Evolutionary conservation across 202 grass and related monocot genomes (phyloP).

Genomic region (Eragrostis tef): DNA sequence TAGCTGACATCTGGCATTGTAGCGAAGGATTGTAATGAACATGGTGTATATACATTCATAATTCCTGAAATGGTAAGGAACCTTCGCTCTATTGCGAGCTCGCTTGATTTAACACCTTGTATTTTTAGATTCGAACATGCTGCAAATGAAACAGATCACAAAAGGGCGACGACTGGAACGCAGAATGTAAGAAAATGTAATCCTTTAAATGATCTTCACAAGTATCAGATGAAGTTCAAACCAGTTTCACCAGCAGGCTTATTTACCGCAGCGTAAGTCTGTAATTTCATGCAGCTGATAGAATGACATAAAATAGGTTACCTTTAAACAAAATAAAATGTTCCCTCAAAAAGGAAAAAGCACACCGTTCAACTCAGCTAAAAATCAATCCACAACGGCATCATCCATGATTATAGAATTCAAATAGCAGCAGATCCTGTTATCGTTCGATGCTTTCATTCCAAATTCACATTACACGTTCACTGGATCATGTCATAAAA

Average conservation of each 20-base stretch:
- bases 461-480: not conserved
- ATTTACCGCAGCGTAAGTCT: no score
- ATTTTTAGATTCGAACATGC: not conserved
- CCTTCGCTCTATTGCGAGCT: not conserved
- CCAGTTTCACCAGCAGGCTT: no score
- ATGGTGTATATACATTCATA: not conserved
- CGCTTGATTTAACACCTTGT: not conserved
- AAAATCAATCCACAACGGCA: not conserved
- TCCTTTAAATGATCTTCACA: no score
- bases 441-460: not conserved
- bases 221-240: no score
- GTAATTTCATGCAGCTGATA: no score
- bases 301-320: no score
- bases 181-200: not conserved
- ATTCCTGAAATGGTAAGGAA: not conserved
- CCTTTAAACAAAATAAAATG: no score
- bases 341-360: no score
- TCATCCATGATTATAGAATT: no score
- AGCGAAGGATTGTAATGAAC: not conserved
- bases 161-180: not conserved
- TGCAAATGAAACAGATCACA: not conserved
- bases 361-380: no score
- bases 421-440: no score
- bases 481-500: not conserved
- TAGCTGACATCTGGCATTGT: not conserved